Conservation (phyloP, 331 rosid genomes). For the Spiraea crenata region DNA sequence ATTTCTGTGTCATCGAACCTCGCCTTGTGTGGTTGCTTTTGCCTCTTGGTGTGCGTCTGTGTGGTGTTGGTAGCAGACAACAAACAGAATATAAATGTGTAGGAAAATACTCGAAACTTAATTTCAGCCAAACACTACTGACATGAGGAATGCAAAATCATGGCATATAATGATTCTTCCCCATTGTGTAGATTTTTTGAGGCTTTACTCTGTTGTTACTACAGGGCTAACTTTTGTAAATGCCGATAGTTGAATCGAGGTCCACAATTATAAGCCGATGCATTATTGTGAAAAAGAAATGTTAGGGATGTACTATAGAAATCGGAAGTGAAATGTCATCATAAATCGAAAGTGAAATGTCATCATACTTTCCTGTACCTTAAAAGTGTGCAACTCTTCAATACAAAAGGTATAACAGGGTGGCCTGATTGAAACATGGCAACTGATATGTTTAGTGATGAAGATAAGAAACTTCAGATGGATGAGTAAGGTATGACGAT, state of each 20-base stretch:
- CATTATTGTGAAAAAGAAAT: constrained; percentile 1
- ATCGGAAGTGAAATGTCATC: constrained; percentile 5
- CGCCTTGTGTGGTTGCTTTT: neutral
- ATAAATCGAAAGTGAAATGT: constrained; percentile 8
- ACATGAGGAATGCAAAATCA: neutral
- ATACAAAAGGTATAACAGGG: neutral
- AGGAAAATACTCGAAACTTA: constrained; percentile 2
- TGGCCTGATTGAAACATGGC: constrained; percentile 4
- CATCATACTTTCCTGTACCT: neutral
- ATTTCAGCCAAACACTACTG: neutral
- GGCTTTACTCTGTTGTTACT: neutral
- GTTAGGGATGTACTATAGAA: neutral
- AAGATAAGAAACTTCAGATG: neutral
- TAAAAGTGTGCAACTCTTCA: neutral
- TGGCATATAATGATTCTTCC: neutral
- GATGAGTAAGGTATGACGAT: neutral
- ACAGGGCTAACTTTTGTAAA: neutral
- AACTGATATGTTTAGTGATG: neutral
- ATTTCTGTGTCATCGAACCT: constrained; percentile 1
- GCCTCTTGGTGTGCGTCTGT: constrained; percentile 9
- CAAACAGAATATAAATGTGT: neutral
- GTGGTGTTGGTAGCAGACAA: neutral
- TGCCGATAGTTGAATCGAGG: neutral
- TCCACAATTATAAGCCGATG: neutral
- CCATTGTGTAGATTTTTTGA: neutral